Base-by-base conservation (phyloP, 306 rosid species). In the Vachellia collinsii region DNA sequence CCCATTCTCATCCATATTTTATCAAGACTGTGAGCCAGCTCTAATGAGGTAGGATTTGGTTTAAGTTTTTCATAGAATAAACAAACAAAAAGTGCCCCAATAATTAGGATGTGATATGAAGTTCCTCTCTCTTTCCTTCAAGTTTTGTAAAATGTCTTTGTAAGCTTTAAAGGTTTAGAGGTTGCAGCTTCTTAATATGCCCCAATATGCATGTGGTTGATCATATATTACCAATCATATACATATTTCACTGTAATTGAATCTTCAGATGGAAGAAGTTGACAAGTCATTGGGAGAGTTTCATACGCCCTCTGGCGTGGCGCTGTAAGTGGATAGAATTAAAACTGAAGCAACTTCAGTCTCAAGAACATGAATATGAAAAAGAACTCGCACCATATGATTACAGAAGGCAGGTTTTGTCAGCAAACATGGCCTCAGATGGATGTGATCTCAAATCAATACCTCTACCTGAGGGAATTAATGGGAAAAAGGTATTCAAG, bases 241-340 rank as follows among this genome's bases (percentile, higher is more conserved):
- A 72, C 67, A 59, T 59, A 41, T 83, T 76, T 58, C 66, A 54
- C 69, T 63, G 74, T 70, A 72, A 72, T 62, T 66, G 78, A 87
- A 70, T 64, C 14, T 83, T 69, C 83, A 95, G 96, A 83, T 86
- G 83, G 85, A 91, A 84, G 83, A 91, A 79, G 83, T 72, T 86
- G 83, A 91, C 94, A 65, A 68, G 7, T 78, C 92, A 90, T 64
- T 95, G 97, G 98, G 90, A 84, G 83, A 88, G 44, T 82, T 95
- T 89, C 83, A 85, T 88, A 75, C 78, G 71, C 69, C 98, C 97
- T 43, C 62, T 89, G 36, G 83, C 41, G 85, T 88, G 92, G 94
- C 94, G 97, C 25, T 88, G 91, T 85, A 93, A 90, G 88, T 93
- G 98, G 98, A 39, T 86, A 50, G 99, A 93, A 81, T 80, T 93